A percentile compares a stretch with the other conserved stretches of the same genome.
These are phyloP conservation scores for Exophiala alcalophila DNA, from an alignment of 2,329 filamentous ascomycete species.

Conservation along the genomic window DNA sequence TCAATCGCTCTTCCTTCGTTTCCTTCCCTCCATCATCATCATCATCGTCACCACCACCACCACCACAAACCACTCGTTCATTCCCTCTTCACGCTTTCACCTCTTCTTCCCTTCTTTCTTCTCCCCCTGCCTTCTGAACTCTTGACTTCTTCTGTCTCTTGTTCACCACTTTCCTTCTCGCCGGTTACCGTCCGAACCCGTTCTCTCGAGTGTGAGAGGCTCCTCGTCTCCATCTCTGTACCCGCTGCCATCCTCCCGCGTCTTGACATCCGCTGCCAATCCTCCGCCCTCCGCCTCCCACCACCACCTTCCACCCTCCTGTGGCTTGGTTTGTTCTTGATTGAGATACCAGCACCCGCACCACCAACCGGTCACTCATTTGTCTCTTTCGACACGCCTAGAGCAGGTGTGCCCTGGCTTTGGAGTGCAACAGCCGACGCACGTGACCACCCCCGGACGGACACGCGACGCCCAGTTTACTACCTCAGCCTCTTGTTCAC, in stretches of 20 bases:
- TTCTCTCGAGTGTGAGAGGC: neutral
- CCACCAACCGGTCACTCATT: no score
- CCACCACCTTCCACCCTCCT: no score
- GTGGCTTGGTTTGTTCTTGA: no score
- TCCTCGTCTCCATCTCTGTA: neutral
- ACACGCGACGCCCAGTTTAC: conserved; percentile 14
- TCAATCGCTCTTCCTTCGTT: no score
- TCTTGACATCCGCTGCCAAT: neutral
- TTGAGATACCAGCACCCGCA: no score
- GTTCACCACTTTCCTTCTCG: conserved; percentile 1
- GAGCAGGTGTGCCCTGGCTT: no score
- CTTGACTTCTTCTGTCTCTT: neutral
- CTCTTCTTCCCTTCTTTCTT: neutral
- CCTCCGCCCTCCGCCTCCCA: neutral
- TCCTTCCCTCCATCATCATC: no score
- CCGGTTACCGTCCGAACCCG: no score
- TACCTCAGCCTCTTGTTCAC: neutral
- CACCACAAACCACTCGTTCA: no score
- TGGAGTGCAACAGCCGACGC: no score
- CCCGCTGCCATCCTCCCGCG: neutral
- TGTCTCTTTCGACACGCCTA: no score
- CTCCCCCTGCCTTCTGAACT: neutral
- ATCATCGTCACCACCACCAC: no score
- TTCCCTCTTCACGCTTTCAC: conserved; percentile 1
- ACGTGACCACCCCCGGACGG: conserved; percentile 15